Evolutionary conservation across 78 protist species (phyloP), one percentile per base, ranked within the genome.

Genomic region (Dictyostelium intermedium): DNA sequence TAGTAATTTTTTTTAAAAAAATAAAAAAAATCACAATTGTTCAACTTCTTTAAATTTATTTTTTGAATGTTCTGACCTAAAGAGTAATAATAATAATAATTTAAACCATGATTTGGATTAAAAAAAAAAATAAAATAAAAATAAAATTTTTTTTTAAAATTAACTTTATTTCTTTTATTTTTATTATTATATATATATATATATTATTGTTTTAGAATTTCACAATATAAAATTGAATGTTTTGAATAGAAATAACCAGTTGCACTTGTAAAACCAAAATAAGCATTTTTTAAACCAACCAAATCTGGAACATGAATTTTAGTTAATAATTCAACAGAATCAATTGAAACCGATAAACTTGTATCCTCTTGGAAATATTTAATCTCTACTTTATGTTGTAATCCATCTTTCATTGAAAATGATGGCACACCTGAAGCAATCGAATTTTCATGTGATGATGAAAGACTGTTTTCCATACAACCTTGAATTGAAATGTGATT

Each of bases 401-500:
- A 30, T 32, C 79, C 79, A 72, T 72, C 79, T 72, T 72, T 72
- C 45, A 72, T 72, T 14, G 13, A 5, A 16, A 14, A 14, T 13
- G 77, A 25, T 5, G 79, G 79, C 1, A 35, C 16, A 34, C 8
- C n/a, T 34, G 25, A 72, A 32, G 79, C 79, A 14, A 72, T 34
- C 5, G 79, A 72, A 34, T 1, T 13, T 32, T 32, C 2, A 34
- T 72, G 14, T 13, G 23, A 11, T 13, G 79, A 72, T 34, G 79
- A 72, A 11, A 66, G 35, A n/a, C 32, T 25, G 14, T 2, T 61
- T 0, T 11, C 2, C 0, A 32, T 10, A 34, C 25, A 16, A 61
- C 37, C 45, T 53, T 81, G 85, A 81, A 81, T 30, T 34, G 85
- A 81, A 5, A 81, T 20, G 60, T 81, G 85, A 20, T 47, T 43